Conservation (phyloP, 2,329 filamentous ascomycete genomes). For the Emergomyces africanus region DNA sequence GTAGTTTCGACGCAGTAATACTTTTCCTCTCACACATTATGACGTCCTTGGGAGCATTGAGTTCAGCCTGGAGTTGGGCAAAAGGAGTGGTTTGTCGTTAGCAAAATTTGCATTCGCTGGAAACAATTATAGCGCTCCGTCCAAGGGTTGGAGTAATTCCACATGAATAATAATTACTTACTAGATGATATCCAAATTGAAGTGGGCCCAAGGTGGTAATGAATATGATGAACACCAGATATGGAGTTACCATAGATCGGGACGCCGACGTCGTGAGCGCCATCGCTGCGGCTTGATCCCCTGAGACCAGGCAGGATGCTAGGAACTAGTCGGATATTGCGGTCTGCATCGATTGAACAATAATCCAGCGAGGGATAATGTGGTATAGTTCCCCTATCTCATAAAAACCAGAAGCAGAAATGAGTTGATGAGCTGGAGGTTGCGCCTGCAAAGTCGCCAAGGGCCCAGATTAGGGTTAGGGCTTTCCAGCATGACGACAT, state of each 20-base stretch:
- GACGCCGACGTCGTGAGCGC: background rate
- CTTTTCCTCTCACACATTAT: constrained; percentile 66
- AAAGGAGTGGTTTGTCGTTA: constrained; percentile 1
- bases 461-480: too few relatives aligned
- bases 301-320: background rate
- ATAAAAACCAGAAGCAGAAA: background rate
- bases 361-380: background rate
- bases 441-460: too few relatives aligned
- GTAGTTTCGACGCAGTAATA: constrained; percentile 25
- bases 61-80: constrained; percentile 56
- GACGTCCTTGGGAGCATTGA: constrained; percentile 90
- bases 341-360: background rate
- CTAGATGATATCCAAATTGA: constrained; percentile 89
- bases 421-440: background rate
- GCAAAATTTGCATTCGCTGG: background rate
- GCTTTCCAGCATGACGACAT: too few relatives aligned
- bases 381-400: background rate
- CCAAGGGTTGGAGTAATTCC: background rate
- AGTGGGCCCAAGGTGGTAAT: constrained; percentile 75
- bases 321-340: too few relatives aligned
- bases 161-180: constrained; percentile 27
- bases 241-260: constrained; percentile 48
- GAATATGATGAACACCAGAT: constrained; percentile 62
- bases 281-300: background rate
- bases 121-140: constrained; percentile 3